Evolutionary conservation across 2,329 filamentous ascomycete species (phyloP).

Genomic region (Aspergillus proliferans): DNA sequence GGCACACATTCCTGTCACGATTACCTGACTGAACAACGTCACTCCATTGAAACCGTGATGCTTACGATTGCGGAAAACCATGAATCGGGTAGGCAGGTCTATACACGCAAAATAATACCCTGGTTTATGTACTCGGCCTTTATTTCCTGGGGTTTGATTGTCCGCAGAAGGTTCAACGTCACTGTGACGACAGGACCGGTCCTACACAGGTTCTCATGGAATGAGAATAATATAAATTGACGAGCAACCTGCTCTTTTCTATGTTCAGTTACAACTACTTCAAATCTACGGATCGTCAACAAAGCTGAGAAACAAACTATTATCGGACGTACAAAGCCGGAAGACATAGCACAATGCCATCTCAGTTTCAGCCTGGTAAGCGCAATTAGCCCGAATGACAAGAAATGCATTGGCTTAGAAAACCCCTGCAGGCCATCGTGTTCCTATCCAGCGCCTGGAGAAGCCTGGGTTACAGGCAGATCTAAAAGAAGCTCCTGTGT

Average conservation of each 20-base stretch:
- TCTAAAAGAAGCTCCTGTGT: conserved; percentile 54
- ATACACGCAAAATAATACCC: too few species aligned
- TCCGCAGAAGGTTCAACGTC: conserved; percentile 1
- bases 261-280: too few species aligned
- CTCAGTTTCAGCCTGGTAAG: conserved; percentile 30
- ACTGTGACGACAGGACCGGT: conserved; percentile 3
- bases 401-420: neutral
- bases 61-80: neutral
- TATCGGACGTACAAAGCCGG: neutral
- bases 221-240: neutral
- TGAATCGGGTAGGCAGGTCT: neutral
- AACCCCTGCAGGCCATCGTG: conserved; percentile 39
- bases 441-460: conserved; percentile 48
- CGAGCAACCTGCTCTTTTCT: neutral
- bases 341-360: conserved; percentile 6
- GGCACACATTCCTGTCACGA: neutral
- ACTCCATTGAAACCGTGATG: neutral
- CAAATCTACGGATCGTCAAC: too few species aligned
- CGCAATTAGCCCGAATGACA: neutral
- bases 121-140: neutral
- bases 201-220: neutral
- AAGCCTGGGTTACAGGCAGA: conserved; percentile 50
- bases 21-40: neutral
- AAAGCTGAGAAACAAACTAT: too few species aligned
- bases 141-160: conserved; percentile 2